These are phyloP conservation scores for Coffea canephora DNA, from an alignment of 257 asterid species.

Conservation along the genomic window DNA sequence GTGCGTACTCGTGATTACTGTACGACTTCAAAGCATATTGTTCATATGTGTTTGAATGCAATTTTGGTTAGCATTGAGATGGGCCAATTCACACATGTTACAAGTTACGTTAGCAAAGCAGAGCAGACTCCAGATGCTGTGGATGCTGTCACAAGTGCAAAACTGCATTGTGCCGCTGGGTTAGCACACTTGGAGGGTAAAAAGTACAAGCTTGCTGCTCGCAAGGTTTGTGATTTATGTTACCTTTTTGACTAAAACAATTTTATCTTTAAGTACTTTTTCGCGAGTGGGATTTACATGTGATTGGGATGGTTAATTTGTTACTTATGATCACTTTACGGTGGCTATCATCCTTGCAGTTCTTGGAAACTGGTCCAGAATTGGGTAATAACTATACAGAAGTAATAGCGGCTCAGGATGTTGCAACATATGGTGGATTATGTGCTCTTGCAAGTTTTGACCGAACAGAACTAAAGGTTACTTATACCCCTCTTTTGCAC, in stretches of 20 bases:
- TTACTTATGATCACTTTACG: constrained; percentile 13
- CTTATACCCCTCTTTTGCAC: constrained; percentile 2
- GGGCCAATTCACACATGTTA: constrained; percentile 93
- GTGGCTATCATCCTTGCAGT: constrained; percentile 46
- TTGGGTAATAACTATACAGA: constrained; percentile 72
- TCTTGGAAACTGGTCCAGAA: constrained; percentile 84
- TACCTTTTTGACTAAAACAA: neutral
- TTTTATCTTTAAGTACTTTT: neutral
- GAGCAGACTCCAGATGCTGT: constrained; percentile 75
- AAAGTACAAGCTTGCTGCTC: constrained; percentile 94
- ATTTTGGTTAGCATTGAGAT: constrained; percentile 93
- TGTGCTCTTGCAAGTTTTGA: constrained; percentile 99
- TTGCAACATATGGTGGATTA: constrained; percentile 96
- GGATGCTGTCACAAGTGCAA: constrained; percentile 65
- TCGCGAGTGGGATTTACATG: too few relatives aligned
- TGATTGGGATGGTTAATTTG: neutral
- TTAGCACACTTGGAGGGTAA: constrained; percentile 77
- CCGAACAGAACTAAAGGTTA: constrained; percentile 88
- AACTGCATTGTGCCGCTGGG: constrained; percentile 86
- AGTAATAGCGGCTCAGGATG: constrained; percentile 93
- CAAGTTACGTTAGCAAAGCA: constrained; percentile 86
- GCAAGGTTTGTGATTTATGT: constrained; percentile 63
- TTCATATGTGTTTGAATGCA: constrained; percentile 85
- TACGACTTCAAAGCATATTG: constrained; percentile 81
- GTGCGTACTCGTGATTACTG: constrained; percentile 97